Conservation (phyloP, 768 basidiomycete genomes). For the Tulasnella sp. region DNA sequence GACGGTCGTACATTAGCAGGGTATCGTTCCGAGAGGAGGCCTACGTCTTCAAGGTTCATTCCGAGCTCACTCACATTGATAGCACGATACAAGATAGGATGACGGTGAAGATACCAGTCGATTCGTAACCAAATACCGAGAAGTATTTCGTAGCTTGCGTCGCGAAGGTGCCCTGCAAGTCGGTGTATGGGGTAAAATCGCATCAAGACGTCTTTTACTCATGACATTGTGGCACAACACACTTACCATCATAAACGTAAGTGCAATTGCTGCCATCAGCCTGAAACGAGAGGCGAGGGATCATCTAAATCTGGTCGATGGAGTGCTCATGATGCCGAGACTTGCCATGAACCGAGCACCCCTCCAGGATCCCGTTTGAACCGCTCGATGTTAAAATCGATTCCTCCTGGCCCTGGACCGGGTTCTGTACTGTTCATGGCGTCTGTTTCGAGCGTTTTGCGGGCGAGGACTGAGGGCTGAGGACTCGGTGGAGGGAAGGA, state of each 20-base stretch:
- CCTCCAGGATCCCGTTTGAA: slow-evolving; percentile 1
- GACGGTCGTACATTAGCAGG: background rate
- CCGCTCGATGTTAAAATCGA: background rate
- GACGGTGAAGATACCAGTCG: background rate
- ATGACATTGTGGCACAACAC: background rate
- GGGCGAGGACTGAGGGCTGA: background rate
- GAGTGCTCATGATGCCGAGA: background rate
- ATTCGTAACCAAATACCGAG: background rate
- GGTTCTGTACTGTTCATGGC: background rate
- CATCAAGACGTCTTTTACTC: too few species aligned
- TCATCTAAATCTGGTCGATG: background rate
- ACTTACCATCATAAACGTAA: background rate
- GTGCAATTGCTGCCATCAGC: background rate
- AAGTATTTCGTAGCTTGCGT: background rate
- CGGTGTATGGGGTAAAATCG: background rate
- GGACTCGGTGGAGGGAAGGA: background rate
- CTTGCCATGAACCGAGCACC: background rate
- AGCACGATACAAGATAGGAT: background rate
- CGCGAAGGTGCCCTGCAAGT: background rate
- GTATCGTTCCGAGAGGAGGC: background rate
- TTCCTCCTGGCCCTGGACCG: background rate
- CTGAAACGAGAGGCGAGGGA: background rate
- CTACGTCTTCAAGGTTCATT: background rate
- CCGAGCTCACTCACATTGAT: background rate
- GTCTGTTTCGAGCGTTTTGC: background rate